Evolutionary conservation across 495 filamentous ascomycete genomes (phyloP), one percentile per base, ranked within the genome.

Genomic region (Podospora australis): DNA sequence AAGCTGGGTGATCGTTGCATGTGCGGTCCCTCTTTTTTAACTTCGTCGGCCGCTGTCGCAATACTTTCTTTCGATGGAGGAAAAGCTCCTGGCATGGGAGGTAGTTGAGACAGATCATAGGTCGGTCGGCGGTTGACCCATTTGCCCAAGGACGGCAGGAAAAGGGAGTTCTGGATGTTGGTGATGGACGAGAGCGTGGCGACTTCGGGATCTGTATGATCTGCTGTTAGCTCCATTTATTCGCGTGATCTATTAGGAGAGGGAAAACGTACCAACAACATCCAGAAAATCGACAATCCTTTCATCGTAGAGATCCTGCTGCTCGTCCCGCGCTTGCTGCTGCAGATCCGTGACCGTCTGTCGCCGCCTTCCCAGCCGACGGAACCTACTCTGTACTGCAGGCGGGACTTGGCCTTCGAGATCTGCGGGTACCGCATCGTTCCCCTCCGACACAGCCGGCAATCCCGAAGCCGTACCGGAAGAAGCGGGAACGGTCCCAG

Each of bases 131-230:
- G 76, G 53, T 89, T 89, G 14, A 89, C 39, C 40, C 75, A 78
- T 39, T 66, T 67, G 7, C 82, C 82, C 24, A 88, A 65, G n/a
- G 85, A 80, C 0, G 84, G 84, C 24, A 88, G 65, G 60, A 89
- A 87, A 6, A 89, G 75, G 0, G 83, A 87, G 56, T 89, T 89
- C 46, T 88, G 83, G 7, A 89, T 82, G 59, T 89, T 89, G 43
- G 82, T 89, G 4, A 89, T 73, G 41, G 82, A 87, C 0, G 82
- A 84, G 0, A 89, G 67, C 4, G 83, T 82, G 5, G 82, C 78
- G 1, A 89, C 81, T 67, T 89, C 83, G 7, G 85, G 85, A 49
- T 89, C 84, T 87, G 50, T 21, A 0, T 5, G n/a, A 8, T 5
- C 10, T 0, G 11, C 5, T 34, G 32, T 34, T 14, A 36, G 30